Evolutionary conservation across 306 rosid genomes (phyloP), one percentile per base, ranked within the genome.

Genomic region (Trifolium repens): DNA sequence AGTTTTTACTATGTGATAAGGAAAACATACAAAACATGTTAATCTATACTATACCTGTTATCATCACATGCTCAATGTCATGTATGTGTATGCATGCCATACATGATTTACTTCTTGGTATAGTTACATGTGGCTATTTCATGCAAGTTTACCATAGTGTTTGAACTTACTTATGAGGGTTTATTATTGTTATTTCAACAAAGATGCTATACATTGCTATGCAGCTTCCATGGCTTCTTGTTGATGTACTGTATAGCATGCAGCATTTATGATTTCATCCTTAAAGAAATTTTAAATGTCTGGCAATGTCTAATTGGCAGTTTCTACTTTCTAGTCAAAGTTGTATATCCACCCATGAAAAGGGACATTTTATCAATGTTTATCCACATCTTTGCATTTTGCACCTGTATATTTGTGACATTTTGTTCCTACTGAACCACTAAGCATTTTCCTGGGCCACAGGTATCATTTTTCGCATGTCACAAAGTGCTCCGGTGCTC

Each of bases 401-500:
- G 71, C 35, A 4, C 49, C 27, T 55, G 15, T 7, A n/a, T 57
- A 5, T 73, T 49, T 61, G 73, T 72, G 39, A 5, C 78, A 32
- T 46, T 66, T 75, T 70, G 17, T 55, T n/a, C 22, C 30, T 35
- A 55, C 65, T 44, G 42, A 71, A 50, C n/a, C 52, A 7, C 6
- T 3, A 47, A 43, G 34, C 49, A 12, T 58, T 67, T 63, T 58
- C 53, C 30, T 71, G 73, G 40, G 22, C 34, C 50, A 49, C 77
- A 78, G 82, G 71, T 73, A 67, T 74, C 39, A 4, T 74, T 52
- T 57, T 50, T 61, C 59, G 59, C 53, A 50, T 69, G 71, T 50
- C 62, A 77, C 53, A 66, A 67, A 74, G 27, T 66, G n/a, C 73
- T 54, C 12, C 24, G 5, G 19, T 49, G 27, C 62, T 58, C 61